Evolutionary conservation across 2,329 filamentous ascomycete genomes (phyloP).

Genomic region (Cladosporium sp.): DNA sequence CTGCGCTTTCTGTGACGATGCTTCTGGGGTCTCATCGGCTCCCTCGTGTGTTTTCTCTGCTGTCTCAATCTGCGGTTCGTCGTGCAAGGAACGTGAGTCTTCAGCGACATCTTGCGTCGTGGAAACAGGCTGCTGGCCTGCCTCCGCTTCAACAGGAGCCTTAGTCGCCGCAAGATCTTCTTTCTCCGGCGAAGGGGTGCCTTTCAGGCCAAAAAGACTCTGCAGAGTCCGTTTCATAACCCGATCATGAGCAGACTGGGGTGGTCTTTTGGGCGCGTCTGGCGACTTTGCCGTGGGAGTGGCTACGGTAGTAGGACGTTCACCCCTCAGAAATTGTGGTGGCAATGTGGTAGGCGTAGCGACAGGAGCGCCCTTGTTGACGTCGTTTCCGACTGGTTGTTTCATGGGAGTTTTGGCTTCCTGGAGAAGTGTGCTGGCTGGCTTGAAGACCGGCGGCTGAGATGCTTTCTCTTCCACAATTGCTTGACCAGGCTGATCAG

Average conservation of each 20-base stretch:
- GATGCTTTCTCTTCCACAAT: not conserved
- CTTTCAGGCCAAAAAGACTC: slow-evolving; percentile 27
- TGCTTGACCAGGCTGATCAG: not conserved
- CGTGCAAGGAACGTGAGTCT: not conserved
- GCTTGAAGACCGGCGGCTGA: not conserved
- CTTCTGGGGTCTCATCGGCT: too few species aligned
- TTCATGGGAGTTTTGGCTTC: not conserved
- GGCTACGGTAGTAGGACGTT: slow-evolving; percentile 1
- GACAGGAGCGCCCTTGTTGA: too few species aligned
- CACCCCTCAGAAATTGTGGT: too few species aligned
- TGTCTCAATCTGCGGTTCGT: too few species aligned
- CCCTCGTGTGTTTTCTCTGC: too few species aligned
- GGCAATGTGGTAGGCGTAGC: too few species aligned
- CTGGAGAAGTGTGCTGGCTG: slow-evolving; percentile 1
- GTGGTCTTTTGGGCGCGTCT: slow-evolving; percentile 14
- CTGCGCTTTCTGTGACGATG: not conserved
- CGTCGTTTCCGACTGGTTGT: not conserved
- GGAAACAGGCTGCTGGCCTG: not conserved
- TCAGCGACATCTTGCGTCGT: not conserved
- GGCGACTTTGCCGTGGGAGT: slow-evolving; percentile 2
- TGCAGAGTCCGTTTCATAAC: slow-evolving; percentile 26
- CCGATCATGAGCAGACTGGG: slow-evolving; percentile 20
- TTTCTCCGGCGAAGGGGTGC: slow-evolving; percentile 21
- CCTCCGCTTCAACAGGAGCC: not conserved
- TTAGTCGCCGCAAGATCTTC: slow-evolving; percentile 3